Evolutionary conservation across 495 filamentous ascomycete species (phyloP), one percentile per base, ranked within the genome.

Genomic region (Aspergillus ostianus): DNA sequence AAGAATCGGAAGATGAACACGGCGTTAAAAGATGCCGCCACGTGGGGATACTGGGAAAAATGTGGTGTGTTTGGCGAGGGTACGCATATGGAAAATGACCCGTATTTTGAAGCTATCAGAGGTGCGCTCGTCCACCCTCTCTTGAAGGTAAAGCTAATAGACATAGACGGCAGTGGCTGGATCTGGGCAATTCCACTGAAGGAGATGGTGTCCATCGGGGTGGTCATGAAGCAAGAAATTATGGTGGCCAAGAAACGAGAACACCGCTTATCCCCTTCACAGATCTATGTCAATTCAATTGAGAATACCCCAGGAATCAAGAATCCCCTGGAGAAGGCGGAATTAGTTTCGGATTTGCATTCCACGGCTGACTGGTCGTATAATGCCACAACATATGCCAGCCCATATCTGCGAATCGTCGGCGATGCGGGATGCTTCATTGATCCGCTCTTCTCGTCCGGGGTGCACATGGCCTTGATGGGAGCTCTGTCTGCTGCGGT

Each of bases 361-460:
- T 65, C 64, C 3, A 76, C 75, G 17, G 72, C 73, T 5, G 75
- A 78, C 55, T 80, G 70, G 67, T 80, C 77, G 0, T 80, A 80
- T 64, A 78, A 71, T 47, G 74, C 77, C 19, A 67, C 70, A 1
- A 51, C 51, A 6, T 80, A 78, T 62, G 72, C 75, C n/a, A 61
- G 44, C 46, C 71, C 75, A 0, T 20, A 68, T 48, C 29, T 70
- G 6, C 74, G 75, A 15, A 62, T 78, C 26, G 70, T 62, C 12
- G 75, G 77, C 6, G 77, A 80, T 57, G 75, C 77, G 0, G 75
- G 74, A 3, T 75, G 67, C 59, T 78, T 80, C 61, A 77, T 80
- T 52, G 77, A 77, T 52, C 73, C 74, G 4, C 73, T 64, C 59
- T 80, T 80, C 63, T 74, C 72, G 3, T 79, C 77, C 3, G 81